Conservation (phyloP, 2,329 filamentous ascomycete species). For the Boeremia exigua region DNA sequence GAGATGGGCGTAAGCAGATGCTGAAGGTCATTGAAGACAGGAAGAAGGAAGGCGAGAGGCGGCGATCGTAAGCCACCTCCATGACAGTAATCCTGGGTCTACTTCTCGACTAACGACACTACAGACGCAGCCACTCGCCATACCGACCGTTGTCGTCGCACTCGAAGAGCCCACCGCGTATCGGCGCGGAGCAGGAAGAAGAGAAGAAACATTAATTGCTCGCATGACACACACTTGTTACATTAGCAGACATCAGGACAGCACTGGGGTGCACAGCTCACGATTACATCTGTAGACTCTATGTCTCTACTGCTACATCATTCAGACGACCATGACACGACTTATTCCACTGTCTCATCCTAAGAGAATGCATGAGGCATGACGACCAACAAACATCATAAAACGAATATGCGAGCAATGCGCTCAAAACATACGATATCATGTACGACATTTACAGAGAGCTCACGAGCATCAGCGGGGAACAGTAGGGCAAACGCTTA, state of each 20-base stretch:
- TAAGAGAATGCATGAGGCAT: background rate
- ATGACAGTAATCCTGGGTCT: background rate
- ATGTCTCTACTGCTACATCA: background rate
- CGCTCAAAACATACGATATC: background rate
- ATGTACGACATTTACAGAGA: background rate
- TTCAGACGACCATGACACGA: background rate
- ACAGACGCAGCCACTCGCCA: constrained; percentile 44
- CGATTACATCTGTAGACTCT: background rate
- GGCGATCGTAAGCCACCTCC: constrained; percentile 72
- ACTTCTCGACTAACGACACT: background rate
- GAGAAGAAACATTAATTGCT: constrained; percentile 11
- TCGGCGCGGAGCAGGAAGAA: constrained; percentile 41
- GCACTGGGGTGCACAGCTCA: background rate
- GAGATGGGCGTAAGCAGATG: constrained; percentile 86
- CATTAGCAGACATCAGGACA: background rate
- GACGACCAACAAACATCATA: background rate
- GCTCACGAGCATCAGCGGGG: constrained; percentile 9
- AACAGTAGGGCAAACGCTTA: background rate
- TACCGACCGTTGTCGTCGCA: constrained; percentile 38
- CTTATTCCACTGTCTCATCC: background rate
- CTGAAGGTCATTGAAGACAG: constrained; percentile 84
- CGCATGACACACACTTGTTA: background rate
- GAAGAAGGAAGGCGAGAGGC: constrained; percentile 83
- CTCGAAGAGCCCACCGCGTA: constrained; percentile 47
- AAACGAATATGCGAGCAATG: constrained; percentile 1